Conservation (phyloP, 139 green algal genomes). For the Zygnema cylindricum region DNA sequence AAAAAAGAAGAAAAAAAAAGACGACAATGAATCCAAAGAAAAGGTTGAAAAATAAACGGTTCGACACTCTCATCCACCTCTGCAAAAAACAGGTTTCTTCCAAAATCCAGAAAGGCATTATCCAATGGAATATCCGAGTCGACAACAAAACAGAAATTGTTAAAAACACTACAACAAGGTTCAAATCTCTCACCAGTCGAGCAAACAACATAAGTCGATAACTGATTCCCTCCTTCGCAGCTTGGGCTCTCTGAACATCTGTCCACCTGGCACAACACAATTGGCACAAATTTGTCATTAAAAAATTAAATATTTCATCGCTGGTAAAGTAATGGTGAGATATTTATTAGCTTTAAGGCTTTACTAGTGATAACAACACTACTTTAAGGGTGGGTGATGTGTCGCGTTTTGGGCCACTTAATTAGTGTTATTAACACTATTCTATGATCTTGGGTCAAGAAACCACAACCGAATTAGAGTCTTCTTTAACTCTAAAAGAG, state of each 20-base stretch:
- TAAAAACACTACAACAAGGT: background rate
- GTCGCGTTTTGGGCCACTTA: too few species aligned
- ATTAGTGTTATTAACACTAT: too few species aligned
- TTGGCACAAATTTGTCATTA: background rate
- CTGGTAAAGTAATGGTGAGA: background rate
- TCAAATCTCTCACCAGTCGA: slow-evolving; percentile 24
- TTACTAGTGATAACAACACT: background rate
- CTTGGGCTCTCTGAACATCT: slow-evolving; percentile 38
- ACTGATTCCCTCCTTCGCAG: slow-evolving; percentile 40
- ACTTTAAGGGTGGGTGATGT: too few species aligned
- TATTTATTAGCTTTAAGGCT: background rate
- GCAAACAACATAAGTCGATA: slow-evolving; percentile 48
- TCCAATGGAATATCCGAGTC: background rate
- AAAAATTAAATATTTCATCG: background rate
- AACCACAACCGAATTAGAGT: too few species aligned
- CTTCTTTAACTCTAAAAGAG: too few species aligned
- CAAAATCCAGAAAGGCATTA: too few species aligned
- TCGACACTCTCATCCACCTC: background rate
- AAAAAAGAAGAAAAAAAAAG: background rate
- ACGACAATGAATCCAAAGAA: background rate
- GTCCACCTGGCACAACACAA: slow-evolving; percentile 21
- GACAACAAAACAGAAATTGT: background rate
- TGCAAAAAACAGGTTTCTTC: background rate
- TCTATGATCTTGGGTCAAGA: too few species aligned
- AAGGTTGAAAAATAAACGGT: too few species aligned